Conservation (phyloP, 179 eudicot genomes). For the Beta lomatogona region DNA sequence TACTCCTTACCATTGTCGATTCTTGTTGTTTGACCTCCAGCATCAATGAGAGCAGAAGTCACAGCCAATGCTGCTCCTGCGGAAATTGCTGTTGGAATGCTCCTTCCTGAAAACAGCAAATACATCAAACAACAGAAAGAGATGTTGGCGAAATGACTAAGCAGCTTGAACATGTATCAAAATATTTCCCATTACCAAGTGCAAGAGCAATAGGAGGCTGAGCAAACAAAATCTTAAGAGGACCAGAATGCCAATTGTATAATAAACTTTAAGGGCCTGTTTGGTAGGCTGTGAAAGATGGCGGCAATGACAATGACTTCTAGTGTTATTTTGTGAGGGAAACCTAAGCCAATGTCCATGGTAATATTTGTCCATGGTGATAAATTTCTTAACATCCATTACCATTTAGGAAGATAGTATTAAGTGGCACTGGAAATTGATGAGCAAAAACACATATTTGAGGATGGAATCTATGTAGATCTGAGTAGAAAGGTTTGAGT, state of each 20-base stretch:
- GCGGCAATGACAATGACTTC: too few relatives aligned
- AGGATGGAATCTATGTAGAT: too few relatives aligned
- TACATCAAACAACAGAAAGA: slow-evolving; percentile 1
- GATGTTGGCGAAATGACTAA: neutral
- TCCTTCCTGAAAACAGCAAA: slow-evolving; percentile 51
- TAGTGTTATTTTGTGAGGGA: neutral
- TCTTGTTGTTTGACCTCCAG: slow-evolving; percentile 78
- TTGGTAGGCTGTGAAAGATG: too few relatives aligned
- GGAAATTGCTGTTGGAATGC: slow-evolving; percentile 69
- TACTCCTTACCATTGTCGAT: slow-evolving; percentile 81
- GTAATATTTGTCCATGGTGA: too few relatives aligned
- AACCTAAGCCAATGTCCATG: too few relatives aligned
- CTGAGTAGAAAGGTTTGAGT: too few relatives aligned
- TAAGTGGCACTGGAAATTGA: too few relatives aligned
- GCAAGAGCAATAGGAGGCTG: neutral
- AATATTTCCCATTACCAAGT: neutral
- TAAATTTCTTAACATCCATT: too few relatives aligned
- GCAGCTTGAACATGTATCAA: neutral
- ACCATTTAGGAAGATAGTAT: too few relatives aligned
- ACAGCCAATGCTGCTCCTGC: slow-evolving; percentile 88
- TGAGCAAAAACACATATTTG: too few relatives aligned
- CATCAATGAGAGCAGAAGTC: slow-evolving; percentile 69
- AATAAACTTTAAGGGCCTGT: neutral
- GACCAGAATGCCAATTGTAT: too few relatives aligned
- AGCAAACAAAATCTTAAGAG: too few relatives aligned